A percentile compares a stretch with the other conserved stretches of the same genome.
phyloP scores from a whole-genome alignment of 108 stramenopile species.

The Schizochytrium sp. region DNA sequence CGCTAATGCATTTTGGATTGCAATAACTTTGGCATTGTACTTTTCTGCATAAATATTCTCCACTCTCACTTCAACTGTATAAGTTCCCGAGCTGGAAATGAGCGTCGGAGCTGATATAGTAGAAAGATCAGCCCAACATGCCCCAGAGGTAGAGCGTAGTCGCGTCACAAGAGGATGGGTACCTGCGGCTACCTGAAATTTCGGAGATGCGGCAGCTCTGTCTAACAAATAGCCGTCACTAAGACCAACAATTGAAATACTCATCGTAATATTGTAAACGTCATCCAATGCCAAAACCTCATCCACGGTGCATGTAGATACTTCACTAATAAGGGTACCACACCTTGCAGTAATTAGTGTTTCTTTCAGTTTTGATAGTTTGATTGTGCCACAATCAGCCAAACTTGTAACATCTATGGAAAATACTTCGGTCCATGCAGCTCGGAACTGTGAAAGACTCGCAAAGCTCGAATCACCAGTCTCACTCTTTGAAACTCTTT shows the following conservation, averaged over 20 bases:
- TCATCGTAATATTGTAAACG: constrained; percentile 21
- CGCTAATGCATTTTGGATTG: neutral
- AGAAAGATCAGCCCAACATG: constrained; percentile 35
- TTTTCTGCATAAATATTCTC: neutral
- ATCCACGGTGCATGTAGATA: neutral
- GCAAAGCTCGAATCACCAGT: constrained; percentile 35
- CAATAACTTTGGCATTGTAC: constrained; percentile 2
- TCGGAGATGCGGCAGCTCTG: neutral
- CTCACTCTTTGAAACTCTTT: too few relatives aligned
- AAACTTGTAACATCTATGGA: constrained; percentile 8
- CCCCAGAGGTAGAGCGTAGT: neutral
- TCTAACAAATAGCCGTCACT: constrained; percentile 17
- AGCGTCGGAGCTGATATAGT: neutral
- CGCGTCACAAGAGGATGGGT: neutral
- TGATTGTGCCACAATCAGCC: neutral
- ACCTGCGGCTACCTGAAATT: neutral
- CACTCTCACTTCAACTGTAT: constrained; percentile 6
- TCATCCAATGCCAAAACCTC: neutral
- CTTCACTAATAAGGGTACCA: neutral
- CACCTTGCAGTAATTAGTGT: neutral
- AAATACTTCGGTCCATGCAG: constrained; percentile 47
- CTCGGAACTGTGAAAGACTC: constrained; percentile 19
- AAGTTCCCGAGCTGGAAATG: neutral
- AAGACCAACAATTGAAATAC: neutral
- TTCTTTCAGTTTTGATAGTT: neutral